Base-by-base conservation (phyloP, 495 filamentous ascomycete genomes). In the Tetracladium marchalianum region DNA sequence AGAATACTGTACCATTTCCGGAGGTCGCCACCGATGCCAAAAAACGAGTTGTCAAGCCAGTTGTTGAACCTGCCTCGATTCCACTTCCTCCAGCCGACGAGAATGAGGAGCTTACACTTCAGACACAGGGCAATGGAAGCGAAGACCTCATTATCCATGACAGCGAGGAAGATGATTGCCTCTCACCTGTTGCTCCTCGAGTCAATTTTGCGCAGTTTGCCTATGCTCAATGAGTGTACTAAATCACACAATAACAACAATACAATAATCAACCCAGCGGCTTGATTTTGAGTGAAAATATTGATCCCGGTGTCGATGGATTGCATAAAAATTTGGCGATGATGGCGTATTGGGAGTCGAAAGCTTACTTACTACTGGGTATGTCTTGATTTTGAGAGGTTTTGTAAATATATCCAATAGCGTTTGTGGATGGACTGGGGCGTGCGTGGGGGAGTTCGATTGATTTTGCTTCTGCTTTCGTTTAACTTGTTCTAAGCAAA, bases 101-200 rank as follows among this genome's bases (percentile, higher is more conserved):
- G 22, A 43, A n/a, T 10, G 54, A 57, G 41, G 52, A 49, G n/a
- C 11, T 31, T 6, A 32, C 42, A 17, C 37, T 60, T 19, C 35
- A 13, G 7, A 27, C 7, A 5, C 41, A 41, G n/a, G 3, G 12
- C 5, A 50, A 39, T 13, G 57, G 57, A 10, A 60, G 57, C 16
- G 57, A 60, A 24, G 57, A 60, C 46, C 18, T 54, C 35, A 60
- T 60, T 15, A 41, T 60, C 16, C 51, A 45, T 39, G 57, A 55
- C 31, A 60, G 57, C 35, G 56, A 59, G 36, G 43, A 41, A 17
- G 56, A 56, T n/a, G 51, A 48, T 13, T 50, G 18, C 1, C 32
- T 49, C 5, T 46, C 47, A 7, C 39, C 44, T n/a, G 39, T 27
- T 6, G n/a, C 13, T 6, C 12, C 12, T 5, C 34, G 40, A 35